These are phyloP conservation scores for Fraxinus pennsylvanica DNA, from an alignment of 257 asterid genomes.

Conservation along the genomic window DNA sequence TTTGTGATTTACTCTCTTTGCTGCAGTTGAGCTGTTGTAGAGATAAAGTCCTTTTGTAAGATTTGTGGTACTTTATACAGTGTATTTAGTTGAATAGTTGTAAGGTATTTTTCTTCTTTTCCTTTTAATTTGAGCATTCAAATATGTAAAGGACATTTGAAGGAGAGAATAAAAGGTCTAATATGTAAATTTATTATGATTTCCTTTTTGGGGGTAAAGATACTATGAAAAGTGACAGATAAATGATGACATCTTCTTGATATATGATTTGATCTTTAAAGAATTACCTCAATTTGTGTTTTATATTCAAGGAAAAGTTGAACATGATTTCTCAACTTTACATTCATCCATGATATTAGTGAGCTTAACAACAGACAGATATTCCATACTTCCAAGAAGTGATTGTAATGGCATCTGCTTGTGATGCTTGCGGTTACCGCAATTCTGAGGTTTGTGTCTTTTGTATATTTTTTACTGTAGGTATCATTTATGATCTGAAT, in stretches of 20 bases:
- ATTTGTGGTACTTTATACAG: not conserved
- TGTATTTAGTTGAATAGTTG: not conserved
- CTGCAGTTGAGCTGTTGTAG: not conserved
- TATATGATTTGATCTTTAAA: not conserved
- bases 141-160: not conserved
- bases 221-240: too few species aligned
- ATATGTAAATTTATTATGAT: too few species aligned
- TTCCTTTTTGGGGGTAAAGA: not conserved
- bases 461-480: slow-evolving; percentile 3
- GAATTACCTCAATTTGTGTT: not conserved
- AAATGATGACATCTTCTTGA: not conserved
- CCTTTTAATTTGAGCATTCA: not conserved
- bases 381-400: slow-evolving; percentile 95
- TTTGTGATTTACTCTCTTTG: not conserved
- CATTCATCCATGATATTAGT: slow-evolving; percentile 25
- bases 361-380: slow-evolving; percentile 65
- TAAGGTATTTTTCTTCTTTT: not conserved
- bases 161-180: not conserved
- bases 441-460: slow-evolving; percentile 75
- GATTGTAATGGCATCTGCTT: slow-evolving; percentile 88
- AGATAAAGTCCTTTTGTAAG: not conserved
- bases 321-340: slow-evolving; percentile 4
- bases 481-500: not conserved
- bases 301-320: not conserved
- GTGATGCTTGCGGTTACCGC: slow-evolving; percentile 92